phyloP scores from a whole-genome alignment of 1,284 basidiomycete genomes.

The Tylopilus orsonianus region DNA sequence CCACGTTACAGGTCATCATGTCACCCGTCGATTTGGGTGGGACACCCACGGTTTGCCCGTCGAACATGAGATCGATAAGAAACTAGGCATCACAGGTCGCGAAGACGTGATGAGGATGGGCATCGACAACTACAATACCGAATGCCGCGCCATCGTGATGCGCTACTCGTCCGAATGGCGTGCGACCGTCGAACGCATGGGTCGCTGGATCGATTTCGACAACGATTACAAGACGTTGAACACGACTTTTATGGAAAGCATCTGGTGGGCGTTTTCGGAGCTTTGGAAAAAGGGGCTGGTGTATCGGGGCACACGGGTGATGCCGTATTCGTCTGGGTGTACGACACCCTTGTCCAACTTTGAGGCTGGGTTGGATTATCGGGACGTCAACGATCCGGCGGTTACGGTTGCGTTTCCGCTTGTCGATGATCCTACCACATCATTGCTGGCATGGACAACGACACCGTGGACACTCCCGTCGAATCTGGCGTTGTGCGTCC shows the following conservation, averaged over 20 bases:
- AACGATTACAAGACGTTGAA: slow-evolving; percentile 99
- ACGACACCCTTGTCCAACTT: slow-evolving; percentile 98
- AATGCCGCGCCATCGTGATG: slow-evolving; percentile 98
- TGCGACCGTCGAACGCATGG: slow-evolving; percentile 94
- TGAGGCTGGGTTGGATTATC: slow-evolving; percentile 92
- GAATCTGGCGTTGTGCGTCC: slow-evolving; percentile 93
- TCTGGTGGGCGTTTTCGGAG: slow-evolving; percentile 99
- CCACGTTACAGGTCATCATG: slow-evolving; percentile 91
- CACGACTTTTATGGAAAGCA: slow-evolving; percentile 93
- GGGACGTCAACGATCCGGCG: slow-evolving; percentile 95
- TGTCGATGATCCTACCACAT: slow-evolving; percentile 88
- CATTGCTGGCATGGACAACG: slow-evolving; percentile 97
- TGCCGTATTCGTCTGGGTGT: slow-evolving; percentile 98
- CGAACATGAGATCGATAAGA: slow-evolving; percentile 99
- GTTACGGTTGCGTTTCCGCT: slow-evolving; percentile 94
- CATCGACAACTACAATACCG: slow-evolving; percentile 96
- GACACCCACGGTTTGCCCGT: slow-evolving; percentile 99
- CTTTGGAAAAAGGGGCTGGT: slow-evolving; percentile 93
- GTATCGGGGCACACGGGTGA: slow-evolving; percentile 91
- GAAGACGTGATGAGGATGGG: slow-evolving; percentile 96
- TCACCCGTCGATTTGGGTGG: slow-evolving; percentile 97
- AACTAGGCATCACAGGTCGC: slow-evolving; percentile 88
- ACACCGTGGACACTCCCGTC: slow-evolving; percentile 99
- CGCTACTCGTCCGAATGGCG: slow-evolving; percentile 95
- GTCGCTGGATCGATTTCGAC: slow-evolving; percentile 99